Base-by-base conservation (phyloP, 1,284 basidiomycete species). In the Sparassis latifolia region DNA sequence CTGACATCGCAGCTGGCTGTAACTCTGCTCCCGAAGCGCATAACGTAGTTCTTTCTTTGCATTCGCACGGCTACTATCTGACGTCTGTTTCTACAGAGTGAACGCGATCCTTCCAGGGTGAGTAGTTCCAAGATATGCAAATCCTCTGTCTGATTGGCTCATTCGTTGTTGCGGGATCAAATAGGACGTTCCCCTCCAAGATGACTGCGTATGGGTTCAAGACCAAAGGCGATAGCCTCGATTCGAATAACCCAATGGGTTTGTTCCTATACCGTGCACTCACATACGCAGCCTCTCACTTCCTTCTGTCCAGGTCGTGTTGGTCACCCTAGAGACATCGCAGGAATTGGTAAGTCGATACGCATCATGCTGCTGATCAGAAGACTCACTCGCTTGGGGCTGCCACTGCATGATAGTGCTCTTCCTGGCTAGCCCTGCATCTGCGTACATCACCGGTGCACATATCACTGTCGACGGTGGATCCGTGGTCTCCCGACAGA, bases 51-150 rank as follows among this genome's bases (percentile, higher is more conserved):
- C 37, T 20, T 30, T 35, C 39, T 45, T 30, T 39, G 12, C 32
- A 37, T 37, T 37, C 35, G 12, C 35, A 37, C 6, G 12, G 35
- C 35, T 12, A 12, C 6, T 12, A 37, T 37, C 6, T 37, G 20
- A 20, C 20, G 20, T 20, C 20, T 20, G 20, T 37, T 12, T 7
- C 12, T 7, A 51, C 50, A 89, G 85, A 43, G 89, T 92, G n/a
- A 95, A 95, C 61, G 88, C 90, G 7, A 91, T 94, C 49, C 74
- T 80, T 48, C 90, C 90, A 3, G 89, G 86, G 84, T 83, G 63
- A 42, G 67, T 55, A n/a, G 38, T 12, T 43, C 6, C n/a, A 38
- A 38, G 9, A 38, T 38, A 38, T 9, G 35, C 35, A 9, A 38
- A 38, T 28, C 12, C 41, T 27, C 31, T 12, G 45, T 30, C 10